Evolutionary conservation across 768 basidiomycete genomes (phyloP), one percentile per base, ranked within the genome.

Genomic region (Xerocomus potaroensis): DNA sequence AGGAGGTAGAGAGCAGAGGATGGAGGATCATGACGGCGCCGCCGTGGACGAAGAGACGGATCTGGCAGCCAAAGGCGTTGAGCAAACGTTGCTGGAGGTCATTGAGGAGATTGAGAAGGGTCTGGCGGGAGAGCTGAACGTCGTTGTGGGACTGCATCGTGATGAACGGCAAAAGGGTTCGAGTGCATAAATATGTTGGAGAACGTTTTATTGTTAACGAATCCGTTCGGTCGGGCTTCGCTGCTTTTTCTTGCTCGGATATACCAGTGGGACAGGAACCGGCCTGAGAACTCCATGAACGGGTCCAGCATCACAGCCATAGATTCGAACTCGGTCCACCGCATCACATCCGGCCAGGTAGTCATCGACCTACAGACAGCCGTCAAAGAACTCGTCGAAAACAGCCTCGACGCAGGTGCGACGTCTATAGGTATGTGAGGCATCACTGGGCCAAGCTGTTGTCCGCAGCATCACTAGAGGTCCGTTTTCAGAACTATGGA

Each of bases 351-450:
- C 2, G 95, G 95, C 2, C 96, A 98, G 64, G 95, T 98, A 37
- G 87, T 98, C 1, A 75, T 94, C 22, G 92, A 96, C 62, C 78
- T 98, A 1, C 91, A 93, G 62, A 89, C 87, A 0, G 91, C 92
- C 2, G 84, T 97, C 48, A 99, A 98, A 63, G 96, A 99, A 65
- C 80, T 98, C 8, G 79, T 99, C 2, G 96, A 99, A 68, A 99
- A 99, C 63, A 89, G 91, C 48, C 70, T 97, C 23, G 96, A 99
- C 64, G 93, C 96, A 1, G 87, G 87, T 0, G 90, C 93, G 0
- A 92, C 87, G 0, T 81, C 69, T 54, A 80, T 99, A 33, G 94
- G 95, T 89, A 36, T 24, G 83, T 58, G 16, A n/a, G n/a, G n/a
- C 33, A 11, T 27, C 6, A 16, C 19, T 16, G 26, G 12, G 16